Evolutionary conservation across 768 basidiomycete species (phyloP).

Genomic region (Tricholoma bakamatsutake): DNA sequence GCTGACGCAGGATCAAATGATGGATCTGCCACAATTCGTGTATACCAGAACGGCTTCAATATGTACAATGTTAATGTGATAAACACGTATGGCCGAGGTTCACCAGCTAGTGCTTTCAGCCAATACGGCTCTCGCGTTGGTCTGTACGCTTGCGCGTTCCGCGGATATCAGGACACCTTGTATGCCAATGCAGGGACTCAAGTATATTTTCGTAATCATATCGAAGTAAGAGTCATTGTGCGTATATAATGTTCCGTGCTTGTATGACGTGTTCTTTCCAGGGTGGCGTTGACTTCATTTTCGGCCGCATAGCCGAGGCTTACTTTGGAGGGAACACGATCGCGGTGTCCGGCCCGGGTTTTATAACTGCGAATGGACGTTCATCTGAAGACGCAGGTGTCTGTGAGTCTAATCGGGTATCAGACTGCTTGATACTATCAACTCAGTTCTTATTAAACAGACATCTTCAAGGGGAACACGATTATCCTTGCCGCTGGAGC

Average conservation of each 20-base stretch:
- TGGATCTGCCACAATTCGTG: slow-evolving; percentile 40
- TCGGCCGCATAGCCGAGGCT: slow-evolving; percentile 37
- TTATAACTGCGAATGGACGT: slow-evolving; percentile 44
- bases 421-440: not conserved
- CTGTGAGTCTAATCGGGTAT: slow-evolving; percentile 26
- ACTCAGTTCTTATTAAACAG: not conserved
- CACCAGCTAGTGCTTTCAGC: slow-evolving; percentile 45
- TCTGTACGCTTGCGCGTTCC: slow-evolving; percentile 40
- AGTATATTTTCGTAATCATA: slow-evolving; percentile 41
- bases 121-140: slow-evolving; percentile 42
- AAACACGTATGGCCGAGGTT: slow-evolving; percentile 39
- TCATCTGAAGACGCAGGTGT: slow-evolving; percentile 37
- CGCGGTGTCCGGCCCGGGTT: slow-evolving; percentile 37
- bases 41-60: slow-evolving; percentile 41
- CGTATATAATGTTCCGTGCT: not conserved
- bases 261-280: slow-evolving; percentile 8
- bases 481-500: slow-evolving; percentile 22
- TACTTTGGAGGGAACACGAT: slow-evolving; percentile 48
- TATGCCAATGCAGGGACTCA: slow-evolving; percentile 42
- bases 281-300: slow-evolving; percentile 49
- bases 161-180: slow-evolving; percentile 44
- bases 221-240: slow-evolving; percentile 28
- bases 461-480: slow-evolving; percentile 5
- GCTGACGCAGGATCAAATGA: slow-evolving; percentile 38
- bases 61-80: slow-evolving; percentile 47